Conservation (phyloP, 1,284 basidiomycete species). For the Calocybe gambosa region DNA sequence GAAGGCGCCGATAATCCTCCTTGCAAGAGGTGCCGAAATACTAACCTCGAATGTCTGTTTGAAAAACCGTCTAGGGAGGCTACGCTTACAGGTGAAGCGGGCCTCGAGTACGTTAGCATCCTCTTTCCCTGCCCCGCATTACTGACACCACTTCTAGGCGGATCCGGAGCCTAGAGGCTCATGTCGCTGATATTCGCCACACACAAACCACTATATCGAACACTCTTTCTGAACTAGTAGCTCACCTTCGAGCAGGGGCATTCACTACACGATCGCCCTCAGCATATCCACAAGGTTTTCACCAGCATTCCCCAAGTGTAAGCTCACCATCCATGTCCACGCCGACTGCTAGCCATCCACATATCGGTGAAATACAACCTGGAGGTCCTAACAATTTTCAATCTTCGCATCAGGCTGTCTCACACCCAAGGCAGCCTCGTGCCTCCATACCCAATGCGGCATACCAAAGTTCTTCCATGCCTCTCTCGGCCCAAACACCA, state of each 20-base stretch:
- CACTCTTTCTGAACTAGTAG: slow-evolving; percentile 72
- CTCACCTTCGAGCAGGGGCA: slow-evolving; percentile 53
- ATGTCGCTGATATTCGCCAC: slow-evolving; percentile 72
- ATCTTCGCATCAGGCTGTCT: slow-evolving; percentile 25
- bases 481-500: slow-evolving; percentile 19
- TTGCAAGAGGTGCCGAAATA: slow-evolving; percentile 82
- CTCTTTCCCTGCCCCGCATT: slow-evolving; percentile 9
- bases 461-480: slow-evolving; percentile 24
- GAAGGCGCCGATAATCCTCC: slow-evolving; percentile 90
- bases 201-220: slow-evolving; percentile 68
- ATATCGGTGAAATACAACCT: slow-evolving; percentile 29
- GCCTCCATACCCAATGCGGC: slow-evolving; percentile 19
- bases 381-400: slow-evolving; percentile 25
- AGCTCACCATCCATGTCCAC: slow-evolving; percentile 63
- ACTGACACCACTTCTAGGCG: slow-evolving; percentile 46
- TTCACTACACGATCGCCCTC: slow-evolving; percentile 56
- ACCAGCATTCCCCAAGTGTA: slow-evolving; percentile 57
- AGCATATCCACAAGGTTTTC: slow-evolving; percentile 45
- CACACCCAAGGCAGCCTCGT: slow-evolving; percentile 25
- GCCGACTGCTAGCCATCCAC: slow-evolving; percentile 42
- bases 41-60: slow-evolving; percentile 81
- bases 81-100: slow-evolving; percentile 79
- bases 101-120: slow-evolving; percentile 63
- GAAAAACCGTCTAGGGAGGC: slow-evolving; percentile 85
- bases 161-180: slow-evolving; percentile 77